A percentile compares a stretch with the other conserved stretches of the same genome.
Evolutionary conservation across 306 rosid species (phyloP).

Genomic region (Trifolium repens): DNA sequence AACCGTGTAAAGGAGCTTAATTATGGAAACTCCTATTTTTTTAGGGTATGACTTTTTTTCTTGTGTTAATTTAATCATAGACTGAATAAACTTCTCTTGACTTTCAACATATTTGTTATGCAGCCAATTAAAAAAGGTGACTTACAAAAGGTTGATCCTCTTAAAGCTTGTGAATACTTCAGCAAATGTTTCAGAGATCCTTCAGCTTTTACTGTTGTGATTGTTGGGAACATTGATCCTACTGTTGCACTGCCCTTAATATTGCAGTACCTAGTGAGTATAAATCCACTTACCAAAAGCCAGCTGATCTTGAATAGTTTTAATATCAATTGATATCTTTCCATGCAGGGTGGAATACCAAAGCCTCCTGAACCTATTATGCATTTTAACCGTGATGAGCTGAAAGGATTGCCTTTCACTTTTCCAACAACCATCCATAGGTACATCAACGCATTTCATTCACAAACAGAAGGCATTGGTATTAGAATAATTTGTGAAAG

Average conservation of each 20-base stretch:
- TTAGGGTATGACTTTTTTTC: constrained; percentile 64
- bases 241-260: constrained; percentile 85
- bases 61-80: constrained; percentile 38
- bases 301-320: constrained; percentile 32
- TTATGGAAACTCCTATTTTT: constrained; percentile 95
- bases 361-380: constrained; percentile 76
- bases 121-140: constrained; percentile 85
- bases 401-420: constrained; percentile 86
- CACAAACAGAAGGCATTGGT: constrained; percentile 29
- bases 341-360: constrained; percentile 89
- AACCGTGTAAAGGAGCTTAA: constrained; percentile 98
- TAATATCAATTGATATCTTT: constrained; percentile 38
- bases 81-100: constrained; percentile 36
- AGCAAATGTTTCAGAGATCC: constrained; percentile 94
- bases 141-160: constrained; percentile 84
- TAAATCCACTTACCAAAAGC: constrained; percentile 36
- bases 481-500: constrained; percentile 16
- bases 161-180: constrained; percentile 93
- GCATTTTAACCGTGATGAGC: constrained; percentile 79
- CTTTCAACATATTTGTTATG: constrained; percentile 44
- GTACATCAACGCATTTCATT: constrained; percentile 50
- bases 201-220: constrained; percentile 81
- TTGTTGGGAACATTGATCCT: constrained; percentile 88
- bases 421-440: constrained; percentile 68
- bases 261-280: constrained; percentile 85